A percentile compares a stretch with the other conserved stretches of the same genome.
Conservation (phyloP, 768 basidiomycete genomes). For the Mycena amicta region DNA sequence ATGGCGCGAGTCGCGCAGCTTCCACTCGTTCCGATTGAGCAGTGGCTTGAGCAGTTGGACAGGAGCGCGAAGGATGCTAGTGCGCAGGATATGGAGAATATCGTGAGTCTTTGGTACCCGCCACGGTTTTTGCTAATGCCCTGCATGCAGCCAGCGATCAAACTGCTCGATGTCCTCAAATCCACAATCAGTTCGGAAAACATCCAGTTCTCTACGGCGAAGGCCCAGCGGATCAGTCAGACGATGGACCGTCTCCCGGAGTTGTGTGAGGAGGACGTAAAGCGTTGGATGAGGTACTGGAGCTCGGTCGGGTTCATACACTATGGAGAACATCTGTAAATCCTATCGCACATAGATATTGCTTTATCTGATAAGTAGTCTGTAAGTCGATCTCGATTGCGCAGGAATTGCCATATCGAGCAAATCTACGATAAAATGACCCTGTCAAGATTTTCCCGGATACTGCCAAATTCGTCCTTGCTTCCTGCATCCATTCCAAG, state of each 20-base stretch:
- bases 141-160: constrained; percentile 2
- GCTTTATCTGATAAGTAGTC: no score
- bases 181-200: not conserved
- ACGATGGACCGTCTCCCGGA: not conserved
- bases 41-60: constrained; percentile 6
- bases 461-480: no score
- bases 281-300: constrained; percentile 7
- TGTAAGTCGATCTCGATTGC: no score
- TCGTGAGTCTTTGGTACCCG: not conserved
- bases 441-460: no score
- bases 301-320: not conserved
- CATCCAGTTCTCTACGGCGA: not conserved
- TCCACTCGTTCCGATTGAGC: not conserved
- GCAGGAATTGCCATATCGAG: no score
- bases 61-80: not conserved
- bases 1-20: not conserved
- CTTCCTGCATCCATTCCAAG: no score
- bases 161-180: constrained; percentile 6
- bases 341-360: no score
- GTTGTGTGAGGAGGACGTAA: not conserved
- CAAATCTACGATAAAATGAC: no score
- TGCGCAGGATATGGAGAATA: constrained; percentile 5
- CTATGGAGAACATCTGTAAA: no score
- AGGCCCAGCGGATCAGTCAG: not conserved
- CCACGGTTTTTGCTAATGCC: not conserved